Evolutionary conservation across 345 rosid species (phyloP).

Genomic region (Erucastrum elatum): DNA sequence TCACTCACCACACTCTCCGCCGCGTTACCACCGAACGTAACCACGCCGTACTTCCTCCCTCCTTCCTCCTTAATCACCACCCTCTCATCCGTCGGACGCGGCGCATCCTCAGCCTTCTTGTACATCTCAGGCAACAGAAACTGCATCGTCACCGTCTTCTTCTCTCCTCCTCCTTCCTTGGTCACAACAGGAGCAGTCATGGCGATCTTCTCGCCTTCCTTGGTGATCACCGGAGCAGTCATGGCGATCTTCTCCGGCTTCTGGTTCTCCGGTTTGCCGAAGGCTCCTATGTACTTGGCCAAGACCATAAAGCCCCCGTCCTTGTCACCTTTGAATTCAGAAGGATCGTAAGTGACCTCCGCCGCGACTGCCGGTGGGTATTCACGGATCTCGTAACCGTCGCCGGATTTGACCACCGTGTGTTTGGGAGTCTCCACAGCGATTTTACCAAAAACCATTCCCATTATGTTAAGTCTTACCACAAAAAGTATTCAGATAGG

Average conservation of each 20-base stretch:
- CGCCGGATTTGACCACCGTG: constrained; percentile 49
- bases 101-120: constrained; percentile 10
- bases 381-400: constrained; percentile 76
- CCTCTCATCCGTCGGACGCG: constrained; percentile 73
- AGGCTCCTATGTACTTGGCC: constrained; percentile 82
- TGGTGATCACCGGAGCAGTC: constrained; percentile 83
- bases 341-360: constrained; percentile 69
- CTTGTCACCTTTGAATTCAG: constrained; percentile 62
- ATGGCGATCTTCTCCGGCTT: constrained; percentile 84
- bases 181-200: constrained; percentile 93
- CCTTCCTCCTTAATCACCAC: constrained; percentile 71
- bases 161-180: constrained; percentile 43
- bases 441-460: constrained; percentile 73
- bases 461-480: constrained; percentile 50
- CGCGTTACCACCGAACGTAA: constrained; percentile 68
- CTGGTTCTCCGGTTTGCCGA: constrained; percentile 74
- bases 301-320: constrained; percentile 77
- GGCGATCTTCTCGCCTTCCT: constrained; percentile 65
- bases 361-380: constrained; percentile 68
- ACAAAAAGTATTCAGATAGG: constrained; percentile 16
- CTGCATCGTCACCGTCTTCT: constrained; percentile 77
- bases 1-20: constrained; percentile 61
- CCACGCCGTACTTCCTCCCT: constrained; percentile 72
- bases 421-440: constrained; percentile 70
- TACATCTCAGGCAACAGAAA: constrained; percentile 75